These are phyloP conservation scores for Trichophyton equinum DNA, from an alignment of 2,329 filamentous ascomycete genomes.

Conservation along the genomic window DNA sequence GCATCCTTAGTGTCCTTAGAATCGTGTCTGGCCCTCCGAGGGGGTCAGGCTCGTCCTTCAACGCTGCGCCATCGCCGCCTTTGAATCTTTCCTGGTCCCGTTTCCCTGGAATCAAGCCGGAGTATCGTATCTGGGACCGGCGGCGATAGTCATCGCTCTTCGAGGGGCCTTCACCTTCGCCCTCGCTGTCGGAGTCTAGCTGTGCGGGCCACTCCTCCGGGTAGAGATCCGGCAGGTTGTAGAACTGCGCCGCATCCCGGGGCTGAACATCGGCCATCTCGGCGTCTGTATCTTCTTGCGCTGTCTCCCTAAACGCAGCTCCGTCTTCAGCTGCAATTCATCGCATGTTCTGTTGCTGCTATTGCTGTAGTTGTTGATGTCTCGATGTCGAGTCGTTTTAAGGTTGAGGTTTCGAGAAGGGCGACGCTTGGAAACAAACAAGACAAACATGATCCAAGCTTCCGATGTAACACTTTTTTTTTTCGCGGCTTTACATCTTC, in stretches of 20 bases:
- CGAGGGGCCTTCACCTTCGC: constrained; percentile 38
- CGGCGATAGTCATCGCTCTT: constrained; percentile 24
- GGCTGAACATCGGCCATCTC: constrained; percentile 55
- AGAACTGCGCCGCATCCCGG: constrained; percentile 70
- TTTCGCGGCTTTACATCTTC: constrained; percentile 1
- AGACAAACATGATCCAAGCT: constrained; percentile 8
- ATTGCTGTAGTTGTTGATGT: neutral
- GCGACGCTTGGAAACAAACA: constrained; percentile 4
- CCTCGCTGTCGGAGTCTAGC: constrained; percentile 58
- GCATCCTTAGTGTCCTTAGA: constrained; percentile 60
- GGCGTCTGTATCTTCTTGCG: neutral
- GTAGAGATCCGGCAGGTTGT: constrained; percentile 66
- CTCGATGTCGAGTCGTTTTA: neutral
- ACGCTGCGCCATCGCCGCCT: constrained; percentile 64
- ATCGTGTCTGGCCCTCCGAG: constrained; percentile 82
- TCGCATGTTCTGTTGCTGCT: neutral
- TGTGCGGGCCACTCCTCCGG: constrained; percentile 79
- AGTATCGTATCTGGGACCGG: constrained; percentile 65
- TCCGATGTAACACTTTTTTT: constrained; percentile 3
- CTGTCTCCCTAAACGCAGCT: neutral
- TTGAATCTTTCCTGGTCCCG: constrained; percentile 57
- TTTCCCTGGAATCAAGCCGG: constrained; percentile 64
- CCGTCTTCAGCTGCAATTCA: too few relatives aligned
- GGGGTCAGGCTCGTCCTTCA: constrained; percentile 86
- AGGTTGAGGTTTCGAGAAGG: neutral